phyloP scores from a whole-genome alignment of 1,284 basidiomycete genomes.

The Rhodotorula sp. region DNA sequence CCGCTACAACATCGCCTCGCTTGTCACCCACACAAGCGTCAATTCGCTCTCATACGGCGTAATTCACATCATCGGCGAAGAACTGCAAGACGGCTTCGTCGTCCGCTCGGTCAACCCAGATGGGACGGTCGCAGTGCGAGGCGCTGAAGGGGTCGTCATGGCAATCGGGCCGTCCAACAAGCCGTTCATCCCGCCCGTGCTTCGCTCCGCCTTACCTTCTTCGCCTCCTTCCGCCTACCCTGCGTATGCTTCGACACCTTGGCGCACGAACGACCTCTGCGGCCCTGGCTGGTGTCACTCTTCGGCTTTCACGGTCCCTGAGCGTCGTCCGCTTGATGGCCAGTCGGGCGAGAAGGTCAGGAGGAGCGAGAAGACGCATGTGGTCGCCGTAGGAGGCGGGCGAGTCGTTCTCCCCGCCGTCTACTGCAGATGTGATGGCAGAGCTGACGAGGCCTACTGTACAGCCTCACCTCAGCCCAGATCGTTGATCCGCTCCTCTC shows the following conservation, averaged over 20 bases:
- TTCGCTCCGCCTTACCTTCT: slow-evolving; percentile 3
- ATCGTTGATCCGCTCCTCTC: slow-evolving; percentile 46
- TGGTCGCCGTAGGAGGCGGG: slow-evolving; percentile 50
- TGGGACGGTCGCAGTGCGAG: slow-evolving; percentile 7
- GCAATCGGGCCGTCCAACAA: slow-evolving; percentile 47
- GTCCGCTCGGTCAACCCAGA: slow-evolving; percentile 15
- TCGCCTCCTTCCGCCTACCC: background rate
- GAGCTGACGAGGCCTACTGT: background rate
- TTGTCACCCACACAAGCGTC: slow-evolving; percentile 33
- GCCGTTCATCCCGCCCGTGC: slow-evolving; percentile 43
- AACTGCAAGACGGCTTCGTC: slow-evolving; percentile 20
- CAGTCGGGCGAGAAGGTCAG: slow-evolving; percentile 11
- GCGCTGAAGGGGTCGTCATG: slow-evolving; percentile 41
- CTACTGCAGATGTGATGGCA: too few relatives aligned
- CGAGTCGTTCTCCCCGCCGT: slow-evolving; percentile 10
- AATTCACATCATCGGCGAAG: slow-evolving; percentile 18
- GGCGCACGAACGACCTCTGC: slow-evolving; percentile 10
- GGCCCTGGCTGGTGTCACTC: slow-evolving; percentile 49
- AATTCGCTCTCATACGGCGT: slow-evolving; percentile 22
- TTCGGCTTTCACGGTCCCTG: slow-evolving; percentile 41
- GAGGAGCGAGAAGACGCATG: slow-evolving; percentile 17
- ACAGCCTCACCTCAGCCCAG: slow-evolving; percentile 50
- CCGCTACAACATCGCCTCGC: slow-evolving; percentile 39
- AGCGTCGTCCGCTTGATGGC: slow-evolving; percentile 33
- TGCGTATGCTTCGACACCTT: background rate